Evolutionary conservation across 345 rosid species (phyloP), one percentile per base, ranked within the genome.

Genomic region (Conringia planisiliqua): DNA sequence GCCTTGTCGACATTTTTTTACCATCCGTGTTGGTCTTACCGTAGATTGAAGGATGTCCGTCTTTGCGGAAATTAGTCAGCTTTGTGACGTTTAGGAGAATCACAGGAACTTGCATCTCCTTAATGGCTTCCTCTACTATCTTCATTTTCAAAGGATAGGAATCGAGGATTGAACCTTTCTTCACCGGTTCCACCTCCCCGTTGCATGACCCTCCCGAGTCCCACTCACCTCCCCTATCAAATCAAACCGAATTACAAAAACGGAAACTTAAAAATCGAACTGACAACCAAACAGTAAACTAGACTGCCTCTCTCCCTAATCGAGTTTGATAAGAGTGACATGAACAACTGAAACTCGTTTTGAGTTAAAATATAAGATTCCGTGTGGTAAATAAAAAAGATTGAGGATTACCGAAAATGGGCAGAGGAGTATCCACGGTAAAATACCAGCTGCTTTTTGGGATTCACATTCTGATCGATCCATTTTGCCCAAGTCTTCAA

Each of bases 401-500:
- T 7, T 1, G 1, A 13, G 57, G 68, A 3, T 38, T 78, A 90
- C 98, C 96, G 90, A 83, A 92, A 95, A 85, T 95, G 97, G 48
- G 97, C 93, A 13, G 97, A 86, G 63, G 97, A 95, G 80, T 90
- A 95, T 78, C 99, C 99, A 14, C 99, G 93, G 70, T 90, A 95
- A 61, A 95, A 81, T 48, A 95, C 91, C 66, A 90, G 74, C 80
- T 90, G 89, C 66, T 83, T 89, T 67, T 44, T 27, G 10, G 88
- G 88, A 51, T 90, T 75, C 16, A 89, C 46, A 51, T 87, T 88
- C 20, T 74, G 3, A 73, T 87, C 85, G 48, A 92, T 83, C 99
- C 97, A 95, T 65, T 86, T 86, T 13, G 83, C 97, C 97, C 97
- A 95, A 16, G 99, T 90, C 81, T 63, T 87, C 66, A 95, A 55